These are phyloP conservation scores for Pseudonitzschia delicatissima DNA, from an alignment of 108 stramenopile species.

Conservation along the genomic window DNA sequence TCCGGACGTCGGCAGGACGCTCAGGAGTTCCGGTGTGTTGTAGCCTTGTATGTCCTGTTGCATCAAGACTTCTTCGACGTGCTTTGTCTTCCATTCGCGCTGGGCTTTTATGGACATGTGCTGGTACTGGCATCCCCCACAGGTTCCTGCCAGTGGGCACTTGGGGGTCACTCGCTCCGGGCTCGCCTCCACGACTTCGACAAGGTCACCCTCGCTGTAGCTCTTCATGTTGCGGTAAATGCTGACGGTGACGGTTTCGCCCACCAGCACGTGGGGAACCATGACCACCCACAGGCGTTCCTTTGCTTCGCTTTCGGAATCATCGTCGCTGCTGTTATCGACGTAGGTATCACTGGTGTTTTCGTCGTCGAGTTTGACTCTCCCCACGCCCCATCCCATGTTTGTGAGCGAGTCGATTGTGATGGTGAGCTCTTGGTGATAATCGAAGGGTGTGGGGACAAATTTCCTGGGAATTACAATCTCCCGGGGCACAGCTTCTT, in stretches of 20 bases:
- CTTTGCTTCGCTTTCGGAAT: not conserved
- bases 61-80: conserved; percentile 79
- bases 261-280: conserved; percentile 89
- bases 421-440: conserved; percentile 34
- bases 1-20: conserved; percentile 59
- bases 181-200: conserved; percentile 74
- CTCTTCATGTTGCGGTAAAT: conserved; percentile 84
- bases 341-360: not conserved
- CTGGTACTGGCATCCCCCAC: conserved; percentile 98
- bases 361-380: conserved; percentile 11
- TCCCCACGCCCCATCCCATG: conserved; percentile 30
- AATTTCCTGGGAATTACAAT: conserved; percentile 13
- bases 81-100: conserved; percentile 89
- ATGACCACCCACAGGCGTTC: conserved; percentile 81
- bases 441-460: conserved; percentile 28
- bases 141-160: conserved; percentile 77
- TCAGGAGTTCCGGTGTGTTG: conserved; percentile 25
- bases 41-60: conserved; percentile 33
- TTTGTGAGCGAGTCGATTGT: conserved; percentile 34
- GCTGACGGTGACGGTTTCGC: conserved; percentile 72
- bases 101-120: conserved; percentile 88
- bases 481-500: not conserved
- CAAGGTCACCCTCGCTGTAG: conserved; percentile 90
- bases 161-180: conserved; percentile 75
- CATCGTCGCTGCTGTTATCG: conserved; percentile 2